Conservation (phyloP, 2,329 filamentous ascomycete genomes). For the Alternaria consortialis region DNA sequence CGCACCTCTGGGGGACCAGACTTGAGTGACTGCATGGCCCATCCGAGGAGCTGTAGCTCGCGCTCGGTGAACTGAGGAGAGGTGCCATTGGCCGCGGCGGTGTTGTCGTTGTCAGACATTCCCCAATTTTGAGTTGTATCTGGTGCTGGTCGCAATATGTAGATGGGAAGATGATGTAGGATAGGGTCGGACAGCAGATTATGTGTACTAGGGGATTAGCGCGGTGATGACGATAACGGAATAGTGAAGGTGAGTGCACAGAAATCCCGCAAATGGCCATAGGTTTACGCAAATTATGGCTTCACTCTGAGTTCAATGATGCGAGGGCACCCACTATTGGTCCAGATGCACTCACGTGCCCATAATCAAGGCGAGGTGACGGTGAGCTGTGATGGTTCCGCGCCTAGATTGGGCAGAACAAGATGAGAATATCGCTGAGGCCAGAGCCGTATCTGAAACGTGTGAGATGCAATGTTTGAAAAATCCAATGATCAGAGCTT, state of each 20-base stretch:
- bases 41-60: conserved; percentile 47
- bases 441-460: neutral
- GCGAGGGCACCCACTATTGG: neutral
- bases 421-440: too few species aligned
- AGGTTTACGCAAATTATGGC: neutral
- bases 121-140: neutral
- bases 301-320: conserved; percentile 11
- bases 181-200: neutral
- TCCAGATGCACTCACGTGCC: neutral
- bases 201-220: conserved; percentile 12
- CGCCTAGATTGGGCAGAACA: neutral
- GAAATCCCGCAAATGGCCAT: conserved; percentile 2
- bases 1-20: conserved; percentile 47
- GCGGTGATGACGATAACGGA: conserved; percentile 2
- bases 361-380: neutral
- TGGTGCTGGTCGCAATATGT: neutral
- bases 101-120: conserved; percentile 41
- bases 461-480: neutral
- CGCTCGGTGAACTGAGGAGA: conserved; percentile 44
- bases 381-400: conserved; percentile 1
- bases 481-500: neutral
- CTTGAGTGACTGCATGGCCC: conserved; percentile 51
- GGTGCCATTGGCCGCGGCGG: conserved; percentile 13
- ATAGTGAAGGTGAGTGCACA: conserved; percentile 25
- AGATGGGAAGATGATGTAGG: conserved; percentile 5